Evolutionary conservation across 371 early-diverging fungal species (phyloP).

Genomic region (Blakeslea trispora): DNA sequence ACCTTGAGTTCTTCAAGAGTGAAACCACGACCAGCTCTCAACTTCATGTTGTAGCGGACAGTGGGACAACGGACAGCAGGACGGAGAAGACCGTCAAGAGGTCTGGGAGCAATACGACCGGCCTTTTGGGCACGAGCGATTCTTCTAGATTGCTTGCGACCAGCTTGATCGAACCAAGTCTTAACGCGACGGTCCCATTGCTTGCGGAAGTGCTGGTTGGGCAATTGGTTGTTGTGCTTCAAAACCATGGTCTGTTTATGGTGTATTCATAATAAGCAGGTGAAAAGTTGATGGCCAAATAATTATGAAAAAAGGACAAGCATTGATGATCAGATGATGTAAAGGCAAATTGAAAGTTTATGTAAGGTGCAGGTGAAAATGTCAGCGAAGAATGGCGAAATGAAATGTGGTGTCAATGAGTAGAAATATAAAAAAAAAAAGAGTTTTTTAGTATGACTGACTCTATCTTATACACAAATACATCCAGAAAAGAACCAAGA

Average conservation of each 20-base stretch:
- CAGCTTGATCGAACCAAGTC: conserved; percentile 99
- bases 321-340: conserved; percentile 2
- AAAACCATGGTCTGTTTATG: conserved; percentile 52
- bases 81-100: conserved; percentile 95
- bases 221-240: conserved; percentile 99
- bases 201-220: conserved; percentile 99
- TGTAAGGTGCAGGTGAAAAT: too few species aligned
- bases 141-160: conserved; percentile 91
- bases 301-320: neutral
- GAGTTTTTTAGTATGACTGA: neutral
- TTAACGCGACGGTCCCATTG: conserved; percentile 97
- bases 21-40: conserved; percentile 99
- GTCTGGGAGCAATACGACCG: conserved; percentile 94
- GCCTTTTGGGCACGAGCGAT: conserved; percentile 94
- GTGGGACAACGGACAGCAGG: conserved; percentile 99
- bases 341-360: too few species aligned
- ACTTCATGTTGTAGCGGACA: conserved; percentile 98
- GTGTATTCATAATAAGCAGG: too few species aligned
- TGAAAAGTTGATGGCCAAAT: too few species aligned
- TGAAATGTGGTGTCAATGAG: neutral
- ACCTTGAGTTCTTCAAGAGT: conserved; percentile 98
- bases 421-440: conserved; percentile 5
- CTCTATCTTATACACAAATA: neutral
- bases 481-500: neutral
- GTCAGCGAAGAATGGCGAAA: neutral